phyloP scores from a whole-genome alignment of 202 grass and related monocot species.

The Alloteropsis angusta region DNA sequence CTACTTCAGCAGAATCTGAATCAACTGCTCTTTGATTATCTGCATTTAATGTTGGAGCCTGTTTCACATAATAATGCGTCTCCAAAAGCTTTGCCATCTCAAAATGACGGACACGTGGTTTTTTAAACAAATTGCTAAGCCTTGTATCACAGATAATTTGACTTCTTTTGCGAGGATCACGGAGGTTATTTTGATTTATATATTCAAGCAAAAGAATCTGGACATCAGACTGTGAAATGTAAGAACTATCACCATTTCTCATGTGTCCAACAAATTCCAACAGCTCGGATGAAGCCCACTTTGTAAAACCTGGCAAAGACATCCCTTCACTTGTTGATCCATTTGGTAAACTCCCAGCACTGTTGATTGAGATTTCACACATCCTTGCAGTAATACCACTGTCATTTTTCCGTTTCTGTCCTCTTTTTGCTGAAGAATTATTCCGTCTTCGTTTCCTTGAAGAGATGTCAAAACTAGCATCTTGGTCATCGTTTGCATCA shows the following conservation, averaged over 20 bases:
- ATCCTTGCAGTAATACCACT: slow-evolving; percentile 25
- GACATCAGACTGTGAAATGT: slow-evolving; percentile 67
- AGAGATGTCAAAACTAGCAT: slow-evolving; percentile 64
- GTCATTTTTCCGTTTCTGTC: slow-evolving; percentile 41
- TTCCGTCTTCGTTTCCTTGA: slow-evolving; percentile 41
- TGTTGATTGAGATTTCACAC: slow-evolving; percentile 22
- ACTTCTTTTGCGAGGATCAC: slow-evolving; percentile 72
- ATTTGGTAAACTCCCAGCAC: slow-evolving; percentile 32
- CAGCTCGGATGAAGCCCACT: slow-evolving; percentile 77
- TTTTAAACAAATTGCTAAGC: slow-evolving; percentile 64
- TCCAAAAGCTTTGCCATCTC: slow-evolving; percentile 96
- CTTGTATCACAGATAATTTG: slow-evolving; percentile 88
- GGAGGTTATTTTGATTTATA: slow-evolving; percentile 87
- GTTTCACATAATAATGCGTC: slow-evolving; percentile 73
- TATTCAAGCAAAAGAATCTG: slow-evolving; percentile 90
- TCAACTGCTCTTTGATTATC: slow-evolving; percentile 37
- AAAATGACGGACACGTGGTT: slow-evolving; percentile 58
- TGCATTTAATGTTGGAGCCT: slow-evolving; percentile 33
- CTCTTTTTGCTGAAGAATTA: slow-evolving; percentile 45
- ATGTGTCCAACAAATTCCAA: slow-evolving; percentile 86
- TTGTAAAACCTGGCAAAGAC: slow-evolving; percentile 32
- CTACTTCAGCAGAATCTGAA: slow-evolving; percentile 53
- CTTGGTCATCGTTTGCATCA: slow-evolving; percentile 62
- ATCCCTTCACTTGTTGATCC: slow-evolving; percentile 33
- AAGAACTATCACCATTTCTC: slow-evolving; percentile 64